Conservation (phyloP, 2,329 filamentous ascomycete species). For the Clonostachys rosea region DNA sequence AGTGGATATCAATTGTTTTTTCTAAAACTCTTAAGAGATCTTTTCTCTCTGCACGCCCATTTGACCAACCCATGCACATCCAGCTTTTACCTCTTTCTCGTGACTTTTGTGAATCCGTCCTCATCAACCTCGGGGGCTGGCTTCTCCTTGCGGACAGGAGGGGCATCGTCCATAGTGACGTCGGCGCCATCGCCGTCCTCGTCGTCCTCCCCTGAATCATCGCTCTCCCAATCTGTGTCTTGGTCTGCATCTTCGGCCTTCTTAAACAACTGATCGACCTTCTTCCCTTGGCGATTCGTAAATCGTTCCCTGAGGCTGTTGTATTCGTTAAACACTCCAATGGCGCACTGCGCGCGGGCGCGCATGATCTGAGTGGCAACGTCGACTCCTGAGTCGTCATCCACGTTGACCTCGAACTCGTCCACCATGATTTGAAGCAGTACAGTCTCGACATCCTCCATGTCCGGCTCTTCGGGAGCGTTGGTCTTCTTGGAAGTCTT, state of each 20-base stretch:
- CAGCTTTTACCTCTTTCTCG: constrained; percentile 53
- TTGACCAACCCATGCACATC: not conserved
- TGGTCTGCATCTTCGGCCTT: constrained; percentile 50
- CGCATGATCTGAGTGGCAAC: constrained; percentile 70
- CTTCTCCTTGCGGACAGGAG: constrained; percentile 55
- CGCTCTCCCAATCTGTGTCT: constrained; percentile 58
- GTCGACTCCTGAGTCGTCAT: constrained; percentile 78
- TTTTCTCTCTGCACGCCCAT: not conserved
- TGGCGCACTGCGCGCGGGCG: constrained; percentile 58
- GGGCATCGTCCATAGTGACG: constrained; percentile 67
- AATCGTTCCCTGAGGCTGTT: constrained; percentile 59
- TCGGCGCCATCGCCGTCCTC: constrained; percentile 52
- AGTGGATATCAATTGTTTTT: not conserved
- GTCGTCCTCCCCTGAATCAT: constrained; percentile 54
- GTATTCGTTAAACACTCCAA: constrained; percentile 63
- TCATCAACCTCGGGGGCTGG: constrained; percentile 69
- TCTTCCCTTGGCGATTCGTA: constrained; percentile 55
- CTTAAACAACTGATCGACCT: constrained; percentile 47
- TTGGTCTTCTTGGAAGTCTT: constrained; percentile 12
- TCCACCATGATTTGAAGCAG: constrained; percentile 89
- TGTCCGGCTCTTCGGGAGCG: constrained; percentile 51
- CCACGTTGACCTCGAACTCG: constrained; percentile 90
- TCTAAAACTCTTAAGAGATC: not conserved
- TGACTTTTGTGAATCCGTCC: constrained; percentile 75
- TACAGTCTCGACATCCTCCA: constrained; percentile 77